These are phyloP conservation scores for Cyamopsis tetragonoloba DNA, from an alignment of 306 rosid species.

Conservation along the genomic window DNA sequence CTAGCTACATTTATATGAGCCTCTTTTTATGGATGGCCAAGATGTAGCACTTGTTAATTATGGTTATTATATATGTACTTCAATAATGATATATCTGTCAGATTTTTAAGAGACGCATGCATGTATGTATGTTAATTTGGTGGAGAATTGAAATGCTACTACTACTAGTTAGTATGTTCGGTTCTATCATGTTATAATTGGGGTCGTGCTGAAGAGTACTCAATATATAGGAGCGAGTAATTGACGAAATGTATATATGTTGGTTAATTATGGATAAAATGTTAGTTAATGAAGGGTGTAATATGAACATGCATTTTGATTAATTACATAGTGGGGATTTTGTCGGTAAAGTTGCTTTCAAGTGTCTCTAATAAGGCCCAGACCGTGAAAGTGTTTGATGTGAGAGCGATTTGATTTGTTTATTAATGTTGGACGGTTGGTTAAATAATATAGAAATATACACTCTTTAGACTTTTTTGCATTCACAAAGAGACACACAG, in stretches of 20 bases:
- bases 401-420: slow-evolving; percentile 28
- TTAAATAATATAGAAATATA: not conserved
- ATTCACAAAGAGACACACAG: slow-evolving; percentile 23
- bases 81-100: slow-evolving; percentile 18
- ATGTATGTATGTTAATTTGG: not conserved
- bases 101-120: slow-evolving; percentile 18
- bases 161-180: no score
- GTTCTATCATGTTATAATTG: no score
- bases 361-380: not conserved
- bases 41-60: slow-evolving; percentile 14
- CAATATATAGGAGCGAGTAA: not conserved
- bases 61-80: slow-evolving; percentile 16
- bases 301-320: slow-evolving; percentile 12
- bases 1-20: no score
- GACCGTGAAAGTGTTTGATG: slow-evolving; percentile 20
- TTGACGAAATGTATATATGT: no score
- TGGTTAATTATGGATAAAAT: not conserved
- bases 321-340: not conserved
- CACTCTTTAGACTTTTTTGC: slow-evolving; percentile 17
- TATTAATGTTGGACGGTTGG: slow-evolving; percentile 19
- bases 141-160: not conserved
- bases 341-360: slow-evolving; percentile 38
- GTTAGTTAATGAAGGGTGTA: slow-evolving; percentile 11
- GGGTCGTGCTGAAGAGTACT: not conserved
- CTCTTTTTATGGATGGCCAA: slow-evolving; percentile 28